Evolutionary conservation across 139 green algal species (phyloP).

Genomic region (Picocystis salinarum): DNA sequence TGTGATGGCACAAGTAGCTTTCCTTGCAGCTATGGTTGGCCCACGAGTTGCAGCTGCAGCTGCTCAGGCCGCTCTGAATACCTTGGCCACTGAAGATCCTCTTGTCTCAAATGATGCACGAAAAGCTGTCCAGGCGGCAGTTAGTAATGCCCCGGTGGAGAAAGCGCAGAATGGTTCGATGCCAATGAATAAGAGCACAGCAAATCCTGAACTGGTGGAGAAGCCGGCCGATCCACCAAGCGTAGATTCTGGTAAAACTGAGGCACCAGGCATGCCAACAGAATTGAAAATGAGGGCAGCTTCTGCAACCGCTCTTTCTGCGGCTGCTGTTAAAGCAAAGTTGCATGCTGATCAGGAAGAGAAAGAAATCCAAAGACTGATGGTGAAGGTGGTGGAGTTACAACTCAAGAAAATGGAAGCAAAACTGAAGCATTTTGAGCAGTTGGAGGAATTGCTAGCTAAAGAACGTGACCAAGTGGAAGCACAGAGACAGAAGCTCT

Average conservation of each 20-base stretch:
- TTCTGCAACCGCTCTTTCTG: constrained; percentile 29
- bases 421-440: constrained; percentile 26
- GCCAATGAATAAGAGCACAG: neutral
- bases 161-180: neutral
- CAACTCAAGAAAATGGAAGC: constrained; percentile 25
- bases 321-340: constrained; percentile 37
- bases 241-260: neutral
- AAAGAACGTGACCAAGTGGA: constrained; percentile 7
- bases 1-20: constrained; percentile 59
- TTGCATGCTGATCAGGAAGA: constrained; percentile 52
- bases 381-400: constrained; percentile 27
- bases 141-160: no score
- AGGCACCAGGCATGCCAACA: neutral
- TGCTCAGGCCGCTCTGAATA: constrained; percentile 56
- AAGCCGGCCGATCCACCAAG: constrained; percentile 1
- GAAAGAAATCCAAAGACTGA: constrained; percentile 46
- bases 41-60: constrained; percentile 61
- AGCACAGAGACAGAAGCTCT: constrained; percentile 3
- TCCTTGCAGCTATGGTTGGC: constrained; percentile 53
- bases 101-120: neutral
- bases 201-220: neutral
- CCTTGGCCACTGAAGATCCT: constrained; percentile 36
- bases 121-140: no score
- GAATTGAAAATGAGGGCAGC: constrained; percentile 17
- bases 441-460: constrained; percentile 23